Conservation (phyloP, 2,329 filamentous ascomycete genomes). For the Zymoseptoria crescenta region DNA sequence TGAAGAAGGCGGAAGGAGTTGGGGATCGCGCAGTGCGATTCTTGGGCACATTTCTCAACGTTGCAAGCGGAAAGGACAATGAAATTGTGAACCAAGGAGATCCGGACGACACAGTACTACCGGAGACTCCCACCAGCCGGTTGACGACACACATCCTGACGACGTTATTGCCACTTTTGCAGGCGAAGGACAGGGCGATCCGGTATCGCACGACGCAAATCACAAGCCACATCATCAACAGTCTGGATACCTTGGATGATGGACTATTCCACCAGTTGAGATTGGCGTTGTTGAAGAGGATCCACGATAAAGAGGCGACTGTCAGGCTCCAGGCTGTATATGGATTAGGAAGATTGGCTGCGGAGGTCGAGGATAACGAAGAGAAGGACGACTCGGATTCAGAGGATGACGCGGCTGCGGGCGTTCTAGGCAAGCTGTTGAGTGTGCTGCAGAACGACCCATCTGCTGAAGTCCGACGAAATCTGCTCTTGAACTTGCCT, state of each 20-base stretch:
- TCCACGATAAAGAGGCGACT: conserved; percentile 88
- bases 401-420: conserved; percentile 54
- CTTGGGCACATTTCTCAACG: conserved; percentile 73
- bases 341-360: conserved; percentile 74
- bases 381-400: conserved; percentile 59
- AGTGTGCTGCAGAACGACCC: conserved; percentile 90
- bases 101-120: conserved; percentile 53
- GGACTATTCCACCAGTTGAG: conserved; percentile 79
- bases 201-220: conserved; percentile 85
- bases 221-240: conserved; percentile 85
- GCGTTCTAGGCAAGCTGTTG: conserved; percentile 73
- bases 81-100: conserved; percentile 39
- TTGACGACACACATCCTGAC: conserved; percentile 68
- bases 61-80: conserved; percentile 53
- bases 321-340: conserved; percentile 88
- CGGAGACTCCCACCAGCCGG: conserved; percentile 76
- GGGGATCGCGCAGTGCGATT: conserved; percentile 83
- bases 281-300: conserved; percentile 70
- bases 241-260: conserved; percentile 83
- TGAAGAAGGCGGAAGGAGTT: conserved; percentile 85
- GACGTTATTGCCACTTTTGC: conserved; percentile 65
- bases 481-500: conserved; percentile 82
- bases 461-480: conserved; percentile 83
- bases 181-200: conserved; percentile 85
- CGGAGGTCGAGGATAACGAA: conserved; percentile 59